Conservation (phyloP, 352 stramenopile genomes). For the Blastocystis sp. region DNA sequence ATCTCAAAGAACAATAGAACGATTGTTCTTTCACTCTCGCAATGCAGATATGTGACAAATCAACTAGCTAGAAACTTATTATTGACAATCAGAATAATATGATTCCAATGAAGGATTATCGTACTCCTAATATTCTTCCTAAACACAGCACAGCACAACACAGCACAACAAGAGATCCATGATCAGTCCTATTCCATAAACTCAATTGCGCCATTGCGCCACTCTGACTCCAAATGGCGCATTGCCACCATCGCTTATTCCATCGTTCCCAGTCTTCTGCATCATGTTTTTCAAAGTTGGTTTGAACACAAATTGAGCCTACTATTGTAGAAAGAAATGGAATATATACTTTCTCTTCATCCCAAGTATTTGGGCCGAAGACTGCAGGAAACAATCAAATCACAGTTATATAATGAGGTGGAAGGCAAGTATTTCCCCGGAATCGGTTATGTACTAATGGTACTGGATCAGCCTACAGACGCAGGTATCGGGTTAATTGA, state of each 20-base stretch:
- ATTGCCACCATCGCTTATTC: background rate
- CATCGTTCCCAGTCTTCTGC: background rate
- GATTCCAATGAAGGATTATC: too few relatives aligned
- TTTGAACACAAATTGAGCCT: background rate
- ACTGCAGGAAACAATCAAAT: conserved; percentile 50
- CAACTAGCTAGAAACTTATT: too few relatives aligned
- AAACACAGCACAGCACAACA: too few relatives aligned
- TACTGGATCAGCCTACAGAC: conserved; percentile 7
- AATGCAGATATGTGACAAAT: too few relatives aligned
- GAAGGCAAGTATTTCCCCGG: conserved; percentile 45
- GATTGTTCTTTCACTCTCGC: too few relatives aligned
- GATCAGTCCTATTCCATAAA: too few relatives aligned
- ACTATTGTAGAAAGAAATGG: conserved; percentile 44
- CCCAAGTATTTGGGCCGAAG: conserved; percentile 53
- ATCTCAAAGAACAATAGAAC: too few relatives aligned
- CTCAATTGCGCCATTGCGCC: too few relatives aligned
- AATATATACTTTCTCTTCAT: conserved; percentile 51
- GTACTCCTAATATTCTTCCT: too few relatives aligned
- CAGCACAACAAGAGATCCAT: too few relatives aligned
- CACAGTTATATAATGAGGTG: background rate
- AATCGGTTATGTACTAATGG: conserved; percentile 49
- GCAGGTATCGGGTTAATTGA: conserved; percentile 38
- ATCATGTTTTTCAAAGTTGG: conserved; percentile 46
- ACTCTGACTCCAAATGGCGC: too few relatives aligned
- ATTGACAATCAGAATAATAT: too few relatives aligned